Evolutionary conservation across 805 yeast genomes (phyloP).

Genomic region (Clavispora asparagi): DNA sequence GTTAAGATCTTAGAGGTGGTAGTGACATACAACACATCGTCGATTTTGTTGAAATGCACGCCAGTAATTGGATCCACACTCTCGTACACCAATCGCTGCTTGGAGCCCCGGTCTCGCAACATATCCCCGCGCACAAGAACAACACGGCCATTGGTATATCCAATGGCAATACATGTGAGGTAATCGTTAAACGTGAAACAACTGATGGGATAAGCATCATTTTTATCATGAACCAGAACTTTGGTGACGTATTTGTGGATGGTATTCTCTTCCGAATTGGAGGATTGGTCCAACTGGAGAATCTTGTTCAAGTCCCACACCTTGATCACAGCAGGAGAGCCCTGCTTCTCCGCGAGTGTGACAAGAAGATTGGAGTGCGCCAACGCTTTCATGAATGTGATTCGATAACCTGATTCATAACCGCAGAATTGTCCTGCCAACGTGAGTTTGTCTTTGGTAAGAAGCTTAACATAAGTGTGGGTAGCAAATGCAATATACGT

Average conservation of each 20-base stretch:
- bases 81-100: constrained; percentile 76
- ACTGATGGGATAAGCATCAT: constrained; percentile 75
- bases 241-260: constrained; percentile 50
- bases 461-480: constrained; percentile 49
- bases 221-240: constrained; percentile 62
- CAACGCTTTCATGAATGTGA: constrained; percentile 52
- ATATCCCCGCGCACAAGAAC: constrained; percentile 83
- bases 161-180: constrained; percentile 64
- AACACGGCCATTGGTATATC: constrained; percentile 81
- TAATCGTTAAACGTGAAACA: constrained; percentile 51
- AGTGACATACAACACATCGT: constrained; percentile 56
- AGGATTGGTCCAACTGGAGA: constrained; percentile 20
- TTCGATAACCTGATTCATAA: constrained; percentile 58
- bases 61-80: constrained; percentile 79
- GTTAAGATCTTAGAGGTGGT: constrained; percentile 71
- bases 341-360: constrained; percentile 71
- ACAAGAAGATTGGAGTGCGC: constrained; percentile 49
- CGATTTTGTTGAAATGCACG: constrained; percentile 51
- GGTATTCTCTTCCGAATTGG: constrained; percentile 9
- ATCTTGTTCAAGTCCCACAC: constrained; percentile 68
- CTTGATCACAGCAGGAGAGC: constrained; percentile 61
- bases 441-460: constrained; percentile 43
- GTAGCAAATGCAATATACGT: constrained; percentile 58
- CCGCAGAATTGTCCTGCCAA: constrained; percentile 52
- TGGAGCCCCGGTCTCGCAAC: constrained; percentile 80